Percentiles rank a stretch among this genome's conserved stretches.
Evolutionary conservation across 2,329 filamentous ascomycete species (phyloP).

Genomic region (Fusarium camptoceras): DNA sequence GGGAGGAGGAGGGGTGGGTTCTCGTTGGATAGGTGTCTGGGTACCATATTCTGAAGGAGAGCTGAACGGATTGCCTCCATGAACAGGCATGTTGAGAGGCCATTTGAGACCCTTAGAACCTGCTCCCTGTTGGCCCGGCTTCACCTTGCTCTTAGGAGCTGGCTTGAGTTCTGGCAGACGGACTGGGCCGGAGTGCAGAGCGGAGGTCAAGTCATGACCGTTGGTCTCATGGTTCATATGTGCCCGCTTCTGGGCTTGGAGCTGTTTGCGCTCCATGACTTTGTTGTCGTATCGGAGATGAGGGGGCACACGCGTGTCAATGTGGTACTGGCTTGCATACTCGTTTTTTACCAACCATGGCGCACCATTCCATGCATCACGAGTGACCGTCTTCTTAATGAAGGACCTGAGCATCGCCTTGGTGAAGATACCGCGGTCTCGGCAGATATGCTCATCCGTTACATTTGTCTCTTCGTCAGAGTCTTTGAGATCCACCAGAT

Average conservation of each 20-base stretch:
- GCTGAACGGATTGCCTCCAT: constrained; percentile 61
- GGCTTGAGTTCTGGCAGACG: constrained; percentile 80
- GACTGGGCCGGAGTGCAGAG: constrained; percentile 58
- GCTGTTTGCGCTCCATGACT: constrained; percentile 79
- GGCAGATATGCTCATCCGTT: constrained; percentile 82
- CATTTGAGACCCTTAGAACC: constrained; percentile 59
- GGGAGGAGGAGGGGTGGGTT: constrained; percentile 67
- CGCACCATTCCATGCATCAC: constrained; percentile 94
- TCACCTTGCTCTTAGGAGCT: constrained; percentile 75
- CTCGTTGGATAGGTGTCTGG: constrained; percentile 43
- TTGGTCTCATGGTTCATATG: constrained; percentile 59
- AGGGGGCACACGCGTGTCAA: constrained; percentile 86
- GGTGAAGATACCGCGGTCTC: constrained; percentile 92
- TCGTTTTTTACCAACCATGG: constrained; percentile 94
- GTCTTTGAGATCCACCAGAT: constrained; percentile 81
- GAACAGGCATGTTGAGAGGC: constrained; percentile 47
- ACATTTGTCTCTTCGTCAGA: constrained; percentile 80
- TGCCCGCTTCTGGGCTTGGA: constrained; percentile 73
- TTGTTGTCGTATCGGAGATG: constrained; percentile 86
- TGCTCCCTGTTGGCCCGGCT: constrained; percentile 53
- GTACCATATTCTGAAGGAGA: constrained; percentile 58
- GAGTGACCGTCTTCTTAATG: constrained; percentile 91
- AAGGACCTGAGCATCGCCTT: constrained; percentile 94
- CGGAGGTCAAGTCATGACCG: constrained; percentile 51
- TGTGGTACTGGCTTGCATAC: constrained; percentile 84